phyloP scores from a whole-genome alignment of 495 filamentous ascomycete species.

The Annulohypoxylon moriforme region DNA sequence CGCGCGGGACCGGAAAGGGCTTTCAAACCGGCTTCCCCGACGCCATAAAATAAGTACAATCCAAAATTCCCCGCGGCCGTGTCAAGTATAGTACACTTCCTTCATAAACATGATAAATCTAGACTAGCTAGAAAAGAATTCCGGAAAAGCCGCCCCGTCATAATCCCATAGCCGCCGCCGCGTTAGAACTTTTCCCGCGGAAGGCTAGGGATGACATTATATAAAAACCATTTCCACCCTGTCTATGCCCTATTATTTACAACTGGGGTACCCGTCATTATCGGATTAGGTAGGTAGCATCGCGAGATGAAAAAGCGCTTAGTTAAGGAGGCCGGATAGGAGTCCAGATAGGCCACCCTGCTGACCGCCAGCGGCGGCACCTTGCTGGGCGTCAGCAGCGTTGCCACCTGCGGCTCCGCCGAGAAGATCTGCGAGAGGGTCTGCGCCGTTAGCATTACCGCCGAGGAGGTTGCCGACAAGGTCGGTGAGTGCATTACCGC shows the following conservation, averaged over 20 bases:
- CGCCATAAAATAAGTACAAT: conserved; percentile 8
- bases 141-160: conserved; percentile 1
- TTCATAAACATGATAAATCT: conserved; percentile 39
- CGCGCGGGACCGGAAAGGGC: conserved; percentile 15
- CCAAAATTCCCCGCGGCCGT: conserved; percentile 6
- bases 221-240: background rate
- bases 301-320: conserved; percentile 9
- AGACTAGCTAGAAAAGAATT: conserved; percentile 44
- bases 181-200: conserved; percentile 7
- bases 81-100: conserved; percentile 13
- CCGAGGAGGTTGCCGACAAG: conserved; percentile 28
- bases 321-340: conserved; percentile 29
- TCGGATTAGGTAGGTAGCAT: background rate
- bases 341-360: conserved; percentile 14
- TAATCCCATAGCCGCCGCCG: conserved; percentile 5
- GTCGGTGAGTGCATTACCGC: conserved; percentile 29
- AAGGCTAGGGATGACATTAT: background rate
- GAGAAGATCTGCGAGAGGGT: conserved; percentile 29
- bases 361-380: conserved; percentile 13
- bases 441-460: conserved; percentile 12
- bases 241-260: conserved; percentile 33
- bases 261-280: conserved; percentile 11
- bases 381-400: conserved; percentile 17
- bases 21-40: background rate
- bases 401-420: conserved; percentile 14